These are phyloP conservation scores for Ramalina intermedia DNA, from an alignment of 495 filamentous ascomycete species.

Conservation along the genomic window DNA sequence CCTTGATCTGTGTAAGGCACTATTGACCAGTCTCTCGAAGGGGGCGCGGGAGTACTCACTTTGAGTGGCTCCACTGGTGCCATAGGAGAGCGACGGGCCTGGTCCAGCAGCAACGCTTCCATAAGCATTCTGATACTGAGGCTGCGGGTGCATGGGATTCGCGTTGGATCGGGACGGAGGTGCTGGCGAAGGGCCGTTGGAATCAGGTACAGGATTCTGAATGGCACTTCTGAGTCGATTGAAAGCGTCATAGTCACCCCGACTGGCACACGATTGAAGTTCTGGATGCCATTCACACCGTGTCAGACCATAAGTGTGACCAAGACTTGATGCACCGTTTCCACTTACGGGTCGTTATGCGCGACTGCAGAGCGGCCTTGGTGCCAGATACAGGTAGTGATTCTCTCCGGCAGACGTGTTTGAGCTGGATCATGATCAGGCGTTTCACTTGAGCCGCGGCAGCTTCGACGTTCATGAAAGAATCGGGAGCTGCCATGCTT, in stretches of 20 bases:
- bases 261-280: slow-evolving; percentile 12
- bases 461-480: slow-evolving; percentile 11
- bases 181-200: slow-evolving; percentile 7
- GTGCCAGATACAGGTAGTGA: slow-evolving; percentile 59
- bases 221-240: slow-evolving; percentile 22
- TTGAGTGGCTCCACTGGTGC: slow-evolving; percentile 23
- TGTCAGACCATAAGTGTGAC: slow-evolving; percentile 6
- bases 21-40: neutral
- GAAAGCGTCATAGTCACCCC: slow-evolving; percentile 22
- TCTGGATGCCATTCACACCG: slow-evolving; percentile 14
- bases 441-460: slow-evolving; percentile 37
- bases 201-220: slow-evolving; percentile 18
- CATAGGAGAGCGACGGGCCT: slow-evolving; percentile 18
- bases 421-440: slow-evolving; percentile 57
- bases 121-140: slow-evolving; percentile 14
- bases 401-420: slow-evolving; percentile 55
- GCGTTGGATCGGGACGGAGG: slow-evolving; percentile 2
- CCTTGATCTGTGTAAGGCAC: slow-evolving; percentile 20
- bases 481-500: neutral
- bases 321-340: neutral
- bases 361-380: slow-evolving; percentile 62
- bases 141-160: slow-evolving; percentile 5
- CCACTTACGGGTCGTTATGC: slow-evolving; percentile 61
- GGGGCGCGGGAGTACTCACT: slow-evolving; percentile 2
- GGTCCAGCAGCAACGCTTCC: slow-evolving; percentile 1